Base-by-base conservation (phyloP, 1,284 basidiomycete species). In the Papiliotrema terrestris region DNA sequence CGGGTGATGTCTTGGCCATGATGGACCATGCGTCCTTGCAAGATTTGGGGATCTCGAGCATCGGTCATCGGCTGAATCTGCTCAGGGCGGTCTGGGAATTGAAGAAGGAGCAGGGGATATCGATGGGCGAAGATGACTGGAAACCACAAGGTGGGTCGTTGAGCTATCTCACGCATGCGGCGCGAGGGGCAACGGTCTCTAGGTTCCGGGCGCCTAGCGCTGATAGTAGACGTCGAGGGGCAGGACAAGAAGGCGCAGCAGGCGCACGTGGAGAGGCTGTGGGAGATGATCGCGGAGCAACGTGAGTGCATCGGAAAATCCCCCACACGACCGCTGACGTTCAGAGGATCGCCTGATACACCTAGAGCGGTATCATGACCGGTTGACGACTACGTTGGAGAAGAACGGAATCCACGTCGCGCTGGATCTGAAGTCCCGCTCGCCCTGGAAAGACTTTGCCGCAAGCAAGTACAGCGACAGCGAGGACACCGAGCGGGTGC, bases 61-160 rank as follows among this genome's bases (percentile, higher is more conserved):
- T 96, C 61, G 92, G 93, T 8, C 91, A 95, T 76, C 81, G 93
- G 46, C 78, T 97, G 22, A 81, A 87, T 35, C 90, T 97, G 59
- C 83, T 97, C 67, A 91, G 91, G 74, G 86, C 88, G 47, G 85
- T 96, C 56, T 96, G 94, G 78, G 84, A 86, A 58, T 79, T 90
- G 63, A 97, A 97, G 84, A 78, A 91, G 50, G 84, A 84, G 1
- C 83, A 93, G 66, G 85, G 86, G 61, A 80, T 97, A 49, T 86
- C 89, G 45, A 84, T 96, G 60, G 89, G 89, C 54, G 81, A 87
- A 39, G 89, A 90, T 60, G 84, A 91, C 66, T 97, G 93, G 77
- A 82, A 91, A 25, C 93, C 93, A 22, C 90, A 89, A 62, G 93
- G 92, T 92, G 72, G 69, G 89, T 78, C 23, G 11, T 45, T n/a